phyloP scores from a whole-genome alignment of 2,329 filamentous ascomycete genomes.

The Aureobasidium mangrovei region DNA sequence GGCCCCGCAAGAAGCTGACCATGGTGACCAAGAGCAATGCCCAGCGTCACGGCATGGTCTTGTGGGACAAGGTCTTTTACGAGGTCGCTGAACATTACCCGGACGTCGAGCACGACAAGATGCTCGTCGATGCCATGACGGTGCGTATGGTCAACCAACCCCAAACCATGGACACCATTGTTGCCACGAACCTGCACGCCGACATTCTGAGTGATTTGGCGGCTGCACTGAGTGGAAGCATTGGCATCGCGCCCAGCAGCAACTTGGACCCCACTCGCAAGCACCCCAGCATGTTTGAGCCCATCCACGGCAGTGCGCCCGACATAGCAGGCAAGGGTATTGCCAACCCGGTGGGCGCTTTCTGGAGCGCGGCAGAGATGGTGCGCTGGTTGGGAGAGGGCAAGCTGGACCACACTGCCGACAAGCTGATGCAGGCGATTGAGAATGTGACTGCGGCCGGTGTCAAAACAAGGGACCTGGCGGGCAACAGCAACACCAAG shows the following conservation, averaged over 20 bases:
- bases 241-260: constrained; percentile 59
- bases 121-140: constrained; percentile 44
- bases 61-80: constrained; percentile 41
- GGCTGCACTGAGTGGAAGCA: constrained; percentile 56
- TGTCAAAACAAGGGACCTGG: constrained; percentile 51
- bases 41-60: constrained; percentile 41
- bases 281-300: constrained; percentile 53
- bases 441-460: constrained; percentile 51
- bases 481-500: constrained; percentile 48
- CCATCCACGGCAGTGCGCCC: constrained; percentile 49
- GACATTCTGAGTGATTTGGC: constrained; percentile 62
- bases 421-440: constrained; percentile 49
- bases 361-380: constrained; percentile 64
- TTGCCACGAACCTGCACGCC: constrained; percentile 42
- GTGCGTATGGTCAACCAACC: constrained; percentile 38
- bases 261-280: constrained; percentile 55
- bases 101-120: constrained; percentile 39
- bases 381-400: constrained; percentile 51
- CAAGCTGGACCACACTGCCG: constrained; percentile 44
- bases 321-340: constrained; percentile 57
- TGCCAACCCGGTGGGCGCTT: constrained; percentile 56
- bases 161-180: constrained; percentile 38
- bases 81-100: constrained; percentile 39
- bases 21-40: constrained; percentile 44
- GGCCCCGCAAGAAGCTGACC: constrained; percentile 39